Percentiles rank a stretch among this genome's conserved stretches.
phyloP scores from a whole-genome alignment of 352 stramenopile genomes.

The Globisporangium megalacanthum region DNA sequence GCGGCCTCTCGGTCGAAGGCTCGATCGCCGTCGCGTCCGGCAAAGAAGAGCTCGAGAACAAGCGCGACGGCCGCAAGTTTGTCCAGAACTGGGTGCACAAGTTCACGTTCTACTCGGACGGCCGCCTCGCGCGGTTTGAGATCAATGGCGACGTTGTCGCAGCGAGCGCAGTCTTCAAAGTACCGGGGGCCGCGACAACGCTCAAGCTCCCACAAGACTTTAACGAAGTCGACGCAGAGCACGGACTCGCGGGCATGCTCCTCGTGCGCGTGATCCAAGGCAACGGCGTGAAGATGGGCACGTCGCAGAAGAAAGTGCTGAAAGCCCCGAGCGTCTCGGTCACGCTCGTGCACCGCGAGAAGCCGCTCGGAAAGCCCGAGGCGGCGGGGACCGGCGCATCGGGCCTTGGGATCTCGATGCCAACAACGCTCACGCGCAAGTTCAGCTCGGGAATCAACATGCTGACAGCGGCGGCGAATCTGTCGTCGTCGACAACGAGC shows the following conservation, averaged over 20 bases:
- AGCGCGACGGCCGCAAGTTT: conserved; percentile 74
- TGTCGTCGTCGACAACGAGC: conserved; percentile 27
- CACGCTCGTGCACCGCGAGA: conserved; percentile 55
- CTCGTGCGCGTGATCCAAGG: conserved; percentile 80
- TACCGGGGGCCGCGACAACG: conserved; percentile 76
- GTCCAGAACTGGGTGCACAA: conserved; percentile 90
- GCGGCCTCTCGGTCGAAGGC: conserved; percentile 74
- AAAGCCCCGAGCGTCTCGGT: conserved; percentile 64
- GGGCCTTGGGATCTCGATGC: conserved; percentile 58
- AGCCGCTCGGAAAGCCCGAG: conserved; percentile 31
- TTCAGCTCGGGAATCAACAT: conserved; percentile 58
- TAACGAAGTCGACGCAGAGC: conserved; percentile 81
- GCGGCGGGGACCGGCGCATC: conserved; percentile 24
- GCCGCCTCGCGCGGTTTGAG: conserved; percentile 78
- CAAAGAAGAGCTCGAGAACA: conserved; percentile 86
- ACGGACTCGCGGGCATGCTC: conserved; percentile 58
- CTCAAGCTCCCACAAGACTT: conserved; percentile 86
- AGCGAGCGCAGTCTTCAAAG: conserved; percentile 82
- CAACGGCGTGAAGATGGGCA: conserved; percentile 68
- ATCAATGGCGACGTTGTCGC: conserved; percentile 86
- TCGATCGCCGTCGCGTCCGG: conserved; percentile 78
- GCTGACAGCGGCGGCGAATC: conserved; percentile 38
- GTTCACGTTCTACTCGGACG: conserved; percentile 85
- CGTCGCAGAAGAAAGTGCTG: conserved; percentile 56
- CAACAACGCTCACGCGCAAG: conserved; percentile 59